Evolutionary conservation across 495 filamentous ascomycete genomes (phyloP), one percentile per base, ranked within the genome.

Genomic region (Extremus antarcticus): DNA sequence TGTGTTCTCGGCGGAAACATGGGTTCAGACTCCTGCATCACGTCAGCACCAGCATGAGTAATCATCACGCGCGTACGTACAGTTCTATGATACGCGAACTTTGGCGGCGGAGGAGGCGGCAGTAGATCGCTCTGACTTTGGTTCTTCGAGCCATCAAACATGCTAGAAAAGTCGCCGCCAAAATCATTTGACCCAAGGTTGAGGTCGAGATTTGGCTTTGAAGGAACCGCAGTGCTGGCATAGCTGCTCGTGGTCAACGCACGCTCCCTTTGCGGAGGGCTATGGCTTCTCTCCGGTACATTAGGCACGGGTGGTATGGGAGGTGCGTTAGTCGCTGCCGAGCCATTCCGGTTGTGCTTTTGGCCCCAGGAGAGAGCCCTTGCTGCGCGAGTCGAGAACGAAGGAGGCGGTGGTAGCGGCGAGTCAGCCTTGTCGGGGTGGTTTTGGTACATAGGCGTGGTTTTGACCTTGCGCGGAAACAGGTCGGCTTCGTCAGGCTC

Each of bases 171-270:
- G 38, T 61, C 64, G 39, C 41, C 45, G 32, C 63, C 63, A 56
- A 68, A 66, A 43, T 61, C 59, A 4, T 57, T 13, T 15, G 49
- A 17, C 15, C 59, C 63, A 16, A 70, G 57, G 29, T 54, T 53
- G 11, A 68, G 39, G 8, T 64, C 59, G 4, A 66, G 59, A n/a
- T 64, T 69, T 1, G 63, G 68, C 0, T 63, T 43, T 3, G 69
- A 63, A 1, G 69, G 57, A n/a, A 63, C 62, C 1, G 68, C 68
- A 10, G 70, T 72, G 54, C 68, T 71, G 1, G 68, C 70, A 54
- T 72, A 71, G 56, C 68, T 71, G 13, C 66, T 69, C 3, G 59
- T 61, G 0, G 70, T 72, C 57, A 62, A 56, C 1, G 68, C 60
- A 16, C 65, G 43, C 17, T 68, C 64, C 22, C 65, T 8, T 21